Evolutionary conservation across 192 early-diverging fungal genomes (phyloP), one percentile per base, ranked within the genome.

Genomic region (Chytriomyces hyalinus): DNA sequence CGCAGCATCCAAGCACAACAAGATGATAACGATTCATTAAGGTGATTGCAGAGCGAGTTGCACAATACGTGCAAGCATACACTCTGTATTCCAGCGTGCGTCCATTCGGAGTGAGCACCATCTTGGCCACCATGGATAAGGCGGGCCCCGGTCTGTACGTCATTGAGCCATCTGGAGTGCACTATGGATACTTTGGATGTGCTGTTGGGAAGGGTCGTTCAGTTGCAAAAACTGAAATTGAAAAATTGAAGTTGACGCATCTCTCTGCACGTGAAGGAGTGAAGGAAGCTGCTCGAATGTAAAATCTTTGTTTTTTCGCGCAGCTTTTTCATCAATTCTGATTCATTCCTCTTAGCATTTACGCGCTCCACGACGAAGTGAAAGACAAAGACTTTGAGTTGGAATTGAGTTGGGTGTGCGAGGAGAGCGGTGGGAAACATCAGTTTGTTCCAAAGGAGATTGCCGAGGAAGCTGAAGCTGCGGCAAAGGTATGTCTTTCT

Each of bases 381-480:
- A 99, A 99, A 84, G 97, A 99, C 85, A 98, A 98, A 87, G 94
- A 96, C 71, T 99, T 97, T 91, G 96, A 99, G 84, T 90, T 99
- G 26, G 97, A 99, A 83, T 85, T 98, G 70, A 96, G 92, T 83
- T 99, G 97, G 97, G 87, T 99, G 66, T 94, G 93, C 73, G 90
- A 85, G 28, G 93, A 95, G 70, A 92, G 94, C 26, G 89, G 88
- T 22, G 87, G 86, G 9, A 80, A 89, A 60, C 97, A 98, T 77
- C 82, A 90, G 70, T 85, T 94, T 78, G 97, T 99, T 26, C 96
- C 97, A 65, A 88, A 91, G 76, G 94, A 94, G 17, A 81, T 99
- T 77, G 87, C 87, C 57, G 90, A 90, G 24, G 96, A 97, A 79
- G 96, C 97, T 10, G 94, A 94, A 74, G 79, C 84, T 65, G 79